Conservation (phyloP, 352 stramenopile species). For the Globisporangium ultimum region DNA sequence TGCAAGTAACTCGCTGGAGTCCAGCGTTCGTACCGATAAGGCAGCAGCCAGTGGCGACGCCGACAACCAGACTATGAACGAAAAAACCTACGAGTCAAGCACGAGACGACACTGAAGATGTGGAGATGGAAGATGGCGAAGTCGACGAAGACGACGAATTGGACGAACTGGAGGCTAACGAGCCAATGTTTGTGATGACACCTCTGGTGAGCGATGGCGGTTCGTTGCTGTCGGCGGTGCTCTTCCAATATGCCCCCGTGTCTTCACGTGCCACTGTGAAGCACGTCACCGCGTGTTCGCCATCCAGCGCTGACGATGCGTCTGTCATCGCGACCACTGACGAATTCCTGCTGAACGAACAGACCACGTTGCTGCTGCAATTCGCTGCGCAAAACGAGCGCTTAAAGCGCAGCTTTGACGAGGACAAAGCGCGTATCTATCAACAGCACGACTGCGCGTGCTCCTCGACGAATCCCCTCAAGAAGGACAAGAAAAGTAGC, state of each 20-base stretch:
- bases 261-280: conserved; percentile 1
- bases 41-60: background rate
- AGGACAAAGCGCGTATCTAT: conserved; percentile 46
- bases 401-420: conserved; percentile 42
- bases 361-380: conserved; percentile 35
- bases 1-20: no score
- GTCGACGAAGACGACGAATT: conserved; percentile 26
- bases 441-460: conserved; percentile 41
- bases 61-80: background rate
- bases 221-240: conserved; percentile 32
- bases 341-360: conserved; percentile 23
- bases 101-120: conserved; percentile 12
- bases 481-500: conserved; percentile 14
- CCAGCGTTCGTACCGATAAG: background rate
- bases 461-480: conserved; percentile 10
- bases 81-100: background rate
- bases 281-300: background rate
- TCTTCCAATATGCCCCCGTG: conserved; percentile 34
- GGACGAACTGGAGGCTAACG: conserved; percentile 33
- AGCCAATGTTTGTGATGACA: conserved; percentile 35
- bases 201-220: conserved; percentile 36
- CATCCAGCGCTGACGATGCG: background rate
- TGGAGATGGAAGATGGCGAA: conserved; percentile 13
- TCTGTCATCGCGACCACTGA: background rate
- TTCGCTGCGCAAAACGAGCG: conserved; percentile 51